A percentile compares a stretch with the other conserved stretches of the same genome.
These are phyloP conservation scores for Suhomyces bokatorum DNA, from an alignment of 1,139 yeast genomes.

Conservation along the genomic window DNA sequence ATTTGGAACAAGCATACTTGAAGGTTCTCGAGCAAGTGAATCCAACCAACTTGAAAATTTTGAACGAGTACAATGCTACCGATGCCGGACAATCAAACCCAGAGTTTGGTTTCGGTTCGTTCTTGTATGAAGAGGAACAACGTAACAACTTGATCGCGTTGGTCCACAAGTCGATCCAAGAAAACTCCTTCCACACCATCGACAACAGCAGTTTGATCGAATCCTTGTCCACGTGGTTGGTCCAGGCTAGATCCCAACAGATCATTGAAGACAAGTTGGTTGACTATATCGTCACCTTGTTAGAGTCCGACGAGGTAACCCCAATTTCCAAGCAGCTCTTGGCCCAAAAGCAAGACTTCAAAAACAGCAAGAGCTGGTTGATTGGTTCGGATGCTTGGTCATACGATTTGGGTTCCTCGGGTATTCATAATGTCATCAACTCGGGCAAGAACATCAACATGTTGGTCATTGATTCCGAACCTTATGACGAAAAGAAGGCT, in stretches of 20 bases:
- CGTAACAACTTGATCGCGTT: constrained; percentile 46
- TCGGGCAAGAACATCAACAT: constrained; percentile 79
- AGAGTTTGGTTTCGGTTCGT: constrained; percentile 85
- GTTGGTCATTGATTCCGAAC: constrained; percentile 89
- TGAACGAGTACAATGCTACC: constrained; percentile 49
- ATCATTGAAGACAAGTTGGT: constrained; percentile 28
- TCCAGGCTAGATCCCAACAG: constrained; percentile 37
- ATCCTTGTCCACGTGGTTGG: constrained; percentile 69
- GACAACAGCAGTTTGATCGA: constrained; percentile 53
- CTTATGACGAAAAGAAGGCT: constrained; percentile 43
- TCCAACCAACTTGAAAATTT: constrained; percentile 51
- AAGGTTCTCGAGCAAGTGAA: constrained; percentile 73
- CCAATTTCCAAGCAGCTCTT: constrained; percentile 47
- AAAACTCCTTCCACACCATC: constrained; percentile 47
- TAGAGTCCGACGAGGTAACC: constrained; percentile 43
- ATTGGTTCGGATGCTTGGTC: constrained; percentile 97
- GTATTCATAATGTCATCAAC: constrained; percentile 81
- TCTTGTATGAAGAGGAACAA: constrained; percentile 56
- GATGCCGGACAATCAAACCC: constrained; percentile 60
- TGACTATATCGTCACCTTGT: constrained; percentile 39
- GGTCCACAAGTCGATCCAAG: constrained; percentile 53
- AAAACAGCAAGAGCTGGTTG: constrained; percentile 67
- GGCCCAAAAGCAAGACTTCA: constrained; percentile 45
- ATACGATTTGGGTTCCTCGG: constrained; percentile 87
- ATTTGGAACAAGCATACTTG: constrained; percentile 75